Conservation (phyloP, 768 basidiomycete genomes). For the Leccinellum albellum region DNA sequence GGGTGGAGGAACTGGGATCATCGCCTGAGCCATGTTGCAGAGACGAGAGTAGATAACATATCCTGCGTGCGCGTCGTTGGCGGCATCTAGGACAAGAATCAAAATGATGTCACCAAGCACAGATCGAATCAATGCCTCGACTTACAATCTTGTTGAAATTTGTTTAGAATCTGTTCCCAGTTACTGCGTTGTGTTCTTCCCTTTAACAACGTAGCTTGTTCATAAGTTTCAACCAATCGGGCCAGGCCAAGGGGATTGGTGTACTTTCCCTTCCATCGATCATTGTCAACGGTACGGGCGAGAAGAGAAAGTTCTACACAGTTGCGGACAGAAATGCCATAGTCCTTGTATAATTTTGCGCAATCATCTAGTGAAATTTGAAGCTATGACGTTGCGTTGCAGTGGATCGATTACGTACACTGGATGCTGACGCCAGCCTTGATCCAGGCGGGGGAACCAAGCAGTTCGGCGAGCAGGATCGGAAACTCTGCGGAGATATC, state of each 20-base stretch:
- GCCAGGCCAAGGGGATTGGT: conserved; percentile 57
- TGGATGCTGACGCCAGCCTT: conserved; percentile 79
- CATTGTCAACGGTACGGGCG: conserved; percentile 67
- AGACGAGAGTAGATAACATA: conserved; percentile 50
- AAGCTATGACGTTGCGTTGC: neutral
- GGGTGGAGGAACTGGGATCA: conserved; percentile 30
- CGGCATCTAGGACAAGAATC: conserved; percentile 49
- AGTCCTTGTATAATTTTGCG: conserved; percentile 54
- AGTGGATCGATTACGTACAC: conserved; percentile 36
- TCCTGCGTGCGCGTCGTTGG: conserved; percentile 68
- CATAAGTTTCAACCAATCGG: conserved; percentile 60
- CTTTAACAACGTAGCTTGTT: conserved; percentile 50
- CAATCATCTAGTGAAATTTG: conserved; percentile 52
- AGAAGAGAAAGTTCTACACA: conserved; percentile 69
- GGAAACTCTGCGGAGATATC: conserved; percentile 46
- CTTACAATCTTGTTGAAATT: conserved; percentile 59
- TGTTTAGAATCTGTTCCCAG: conserved; percentile 55
- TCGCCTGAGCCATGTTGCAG: conserved; percentile 36
- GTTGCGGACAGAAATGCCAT: conserved; percentile 40
- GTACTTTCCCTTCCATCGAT: conserved; percentile 70
- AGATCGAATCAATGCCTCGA: conserved; percentile 2
- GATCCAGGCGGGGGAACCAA: conserved; percentile 48
- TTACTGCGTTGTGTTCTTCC: conserved; percentile 62
- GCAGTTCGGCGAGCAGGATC: conserved; percentile 43
- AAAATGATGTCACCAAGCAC: conserved; percentile 2